A percentile compares a stretch with the other conserved stretches of the same genome.
Conservation (phyloP, 1,139 yeast species). For the Yamadazyma atlantica region DNA sequence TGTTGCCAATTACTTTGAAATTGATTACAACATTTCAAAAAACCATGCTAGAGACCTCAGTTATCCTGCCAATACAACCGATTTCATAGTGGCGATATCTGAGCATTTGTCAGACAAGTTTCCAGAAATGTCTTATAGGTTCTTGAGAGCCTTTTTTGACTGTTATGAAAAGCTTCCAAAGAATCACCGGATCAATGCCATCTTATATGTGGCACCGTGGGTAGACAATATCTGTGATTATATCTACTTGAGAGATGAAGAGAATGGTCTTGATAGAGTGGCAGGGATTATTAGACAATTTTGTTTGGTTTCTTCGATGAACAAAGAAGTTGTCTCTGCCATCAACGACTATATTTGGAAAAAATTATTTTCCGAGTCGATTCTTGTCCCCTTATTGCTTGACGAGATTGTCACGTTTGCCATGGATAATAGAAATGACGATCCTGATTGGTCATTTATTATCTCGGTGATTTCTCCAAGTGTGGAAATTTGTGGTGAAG, state of each 20-base stretch:
- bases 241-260: conserved; percentile 53
- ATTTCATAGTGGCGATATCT: conserved; percentile 63
- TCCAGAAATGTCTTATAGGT: conserved; percentile 64
- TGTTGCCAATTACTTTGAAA: conserved; percentile 56
- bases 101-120: conserved; percentile 53
- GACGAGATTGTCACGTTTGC: conserved; percentile 77
- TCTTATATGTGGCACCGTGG: conserved; percentile 74
- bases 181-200: conserved; percentile 37
- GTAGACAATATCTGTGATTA: conserved; percentile 62
- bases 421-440: conserved; percentile 72
- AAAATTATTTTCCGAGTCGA: conserved; percentile 59
- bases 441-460: conserved; percentile 63
- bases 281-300: conserved; percentile 64
- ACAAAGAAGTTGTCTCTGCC: conserved; percentile 36
- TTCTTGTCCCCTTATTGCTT: conserved; percentile 56
- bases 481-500: conserved; percentile 67
- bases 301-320: conserved; percentile 59
- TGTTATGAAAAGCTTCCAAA: conserved; percentile 48
- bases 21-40: conserved; percentile 61
- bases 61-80: conserved; percentile 71
- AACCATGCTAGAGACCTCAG: conserved; percentile 61
- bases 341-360: conserved; percentile 68
- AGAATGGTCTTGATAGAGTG: conserved; percentile 59
- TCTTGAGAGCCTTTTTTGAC: conserved; percentile 60
- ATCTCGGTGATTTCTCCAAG: conserved; percentile 72